Percentiles rank a stretch among this genome's conserved stretches.
Evolutionary conservation across 2,329 filamentous ascomycete species (phyloP).

Genomic region (Aspergillus aculeatus): DNA sequence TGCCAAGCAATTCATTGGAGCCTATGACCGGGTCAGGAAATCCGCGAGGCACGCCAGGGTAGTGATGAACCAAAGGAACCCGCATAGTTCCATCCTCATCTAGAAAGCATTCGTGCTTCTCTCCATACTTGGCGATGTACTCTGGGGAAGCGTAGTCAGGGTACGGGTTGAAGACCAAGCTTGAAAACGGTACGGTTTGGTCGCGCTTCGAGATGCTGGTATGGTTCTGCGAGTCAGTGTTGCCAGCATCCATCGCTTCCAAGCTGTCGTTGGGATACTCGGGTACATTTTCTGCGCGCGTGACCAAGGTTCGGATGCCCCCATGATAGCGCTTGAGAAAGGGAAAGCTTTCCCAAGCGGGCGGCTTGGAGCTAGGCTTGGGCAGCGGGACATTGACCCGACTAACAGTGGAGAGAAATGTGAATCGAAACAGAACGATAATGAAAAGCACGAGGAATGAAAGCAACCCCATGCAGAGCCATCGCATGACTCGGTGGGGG

Average conservation of each 20-base stretch:
- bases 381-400: conserved; percentile 46
- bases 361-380: conserved; percentile 62
- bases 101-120: conserved; percentile 74
- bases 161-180: conserved; percentile 66
- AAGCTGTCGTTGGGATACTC: conserved; percentile 71
- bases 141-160: conserved; percentile 59
- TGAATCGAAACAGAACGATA: conserved; percentile 69
- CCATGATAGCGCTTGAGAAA: conserved; percentile 89
- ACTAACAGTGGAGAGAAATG: conserved; percentile 49
- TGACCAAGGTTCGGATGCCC: conserved; percentile 71
- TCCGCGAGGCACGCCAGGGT: conserved; percentile 74
- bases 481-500: conserved; percentile 72
- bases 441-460: conserved; percentile 73
- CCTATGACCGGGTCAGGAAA: conserved; percentile 84
- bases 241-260: conserved; percentile 55
- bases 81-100: conserved; percentile 63
- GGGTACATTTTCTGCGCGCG: conserved; percentile 65
- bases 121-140: conserved; percentile 57
- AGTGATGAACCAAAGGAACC: conserved; percentile 70
- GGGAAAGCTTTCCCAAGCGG: conserved; percentile 78
- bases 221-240: conserved; percentile 34
- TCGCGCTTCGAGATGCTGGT: conserved; percentile 23
- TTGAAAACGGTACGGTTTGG: conserved; percentile 40
- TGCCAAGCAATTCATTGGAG: conserved; percentile 76
- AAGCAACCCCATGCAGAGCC: conserved; percentile 71